A percentile compares a stretch with the other conserved stretches of the same genome.
These are phyloP conservation scores for Prinsepia uniflora DNA, from an alignment of 306 rosid genomes.

Conservation along the genomic window DNA sequence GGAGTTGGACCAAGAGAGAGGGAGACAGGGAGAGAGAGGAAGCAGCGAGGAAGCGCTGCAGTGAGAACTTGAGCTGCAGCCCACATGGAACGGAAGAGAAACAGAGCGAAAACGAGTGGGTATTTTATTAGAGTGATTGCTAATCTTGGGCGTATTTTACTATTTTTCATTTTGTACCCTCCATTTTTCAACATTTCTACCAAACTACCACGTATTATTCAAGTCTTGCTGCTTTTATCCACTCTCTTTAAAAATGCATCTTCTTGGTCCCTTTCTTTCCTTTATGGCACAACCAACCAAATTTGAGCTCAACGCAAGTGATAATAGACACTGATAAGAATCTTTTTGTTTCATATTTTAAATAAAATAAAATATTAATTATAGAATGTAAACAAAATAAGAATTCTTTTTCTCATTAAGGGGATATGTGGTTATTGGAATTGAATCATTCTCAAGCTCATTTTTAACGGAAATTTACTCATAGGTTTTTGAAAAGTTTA, in stretches of 20 bases:
- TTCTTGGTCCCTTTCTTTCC: neutral
- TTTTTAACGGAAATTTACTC: too few species aligned
- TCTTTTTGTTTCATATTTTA: too few species aligned
- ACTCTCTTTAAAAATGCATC: neutral
- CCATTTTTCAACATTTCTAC: neutral
- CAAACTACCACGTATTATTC: neutral
- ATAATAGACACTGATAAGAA: neutral
- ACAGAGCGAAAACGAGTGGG: constrained; percentile 49
- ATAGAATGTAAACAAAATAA: too few species aligned
- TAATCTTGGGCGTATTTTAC: neutral
- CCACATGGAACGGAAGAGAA: constrained; percentile 45
- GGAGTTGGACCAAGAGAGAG: constrained; percentile 9
- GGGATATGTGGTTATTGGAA: too few species aligned
- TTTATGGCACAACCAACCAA: too few species aligned
- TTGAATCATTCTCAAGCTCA: too few species aligned
- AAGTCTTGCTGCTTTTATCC: neutral
- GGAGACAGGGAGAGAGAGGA: constrained; percentile 27
- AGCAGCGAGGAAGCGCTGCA: constrained; percentile 42
- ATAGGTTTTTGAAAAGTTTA: too few species aligned
- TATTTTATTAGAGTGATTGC: constrained; percentile 2
- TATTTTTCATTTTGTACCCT: constrained; percentile 17
- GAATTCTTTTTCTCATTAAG: too few species aligned
- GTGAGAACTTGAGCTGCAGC: constrained; percentile 30
- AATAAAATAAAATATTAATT: too few species aligned
- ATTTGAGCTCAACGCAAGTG: too few species aligned